phyloP scores from a whole-genome alignment of 176 grass and related monocot species.

The Calamus simplicifolius region DNA sequence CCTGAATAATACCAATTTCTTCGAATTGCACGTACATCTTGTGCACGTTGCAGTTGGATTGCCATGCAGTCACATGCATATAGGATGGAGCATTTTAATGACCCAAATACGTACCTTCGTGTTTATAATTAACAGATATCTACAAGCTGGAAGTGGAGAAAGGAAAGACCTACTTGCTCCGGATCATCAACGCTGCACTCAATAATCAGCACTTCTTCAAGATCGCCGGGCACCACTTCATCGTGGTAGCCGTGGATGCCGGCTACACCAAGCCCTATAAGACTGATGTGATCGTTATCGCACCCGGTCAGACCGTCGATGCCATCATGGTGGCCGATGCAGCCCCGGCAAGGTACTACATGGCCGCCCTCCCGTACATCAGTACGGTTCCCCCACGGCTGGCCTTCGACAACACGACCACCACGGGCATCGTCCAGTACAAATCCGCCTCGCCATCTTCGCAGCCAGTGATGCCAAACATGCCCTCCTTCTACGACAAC shows the following conservation, averaged over 20 bases:
- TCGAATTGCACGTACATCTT: no score
- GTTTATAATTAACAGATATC: slow-evolving; percentile 16
- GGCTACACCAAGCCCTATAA: slow-evolving; percentile 50
- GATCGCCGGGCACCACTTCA: slow-evolving; percentile 48
- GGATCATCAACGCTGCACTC: slow-evolving; percentile 73
- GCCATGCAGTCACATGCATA: no score
- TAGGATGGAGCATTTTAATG: no score
- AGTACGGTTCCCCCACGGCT: not conserved
- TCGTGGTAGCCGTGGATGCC: slow-evolving; percentile 55
- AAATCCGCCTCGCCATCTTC: not conserved
- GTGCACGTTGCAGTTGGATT: no score
- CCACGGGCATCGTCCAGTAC: slow-evolving; percentile 41
- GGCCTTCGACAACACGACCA: slow-evolving; percentile 16
- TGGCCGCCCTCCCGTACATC: slow-evolving; percentile 47
- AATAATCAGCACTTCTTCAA: slow-evolving; percentile 75
- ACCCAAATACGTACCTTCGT: no score
- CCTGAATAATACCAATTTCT: no score
- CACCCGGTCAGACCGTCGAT: slow-evolving; percentile 67
- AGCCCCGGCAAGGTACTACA: slow-evolving; percentile 34
- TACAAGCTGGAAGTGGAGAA: slow-evolving; percentile 34
- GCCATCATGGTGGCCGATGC: slow-evolving; percentile 48
- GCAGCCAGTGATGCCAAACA: slow-evolving; percentile 6
- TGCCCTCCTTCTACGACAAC: slow-evolving; percentile 31
- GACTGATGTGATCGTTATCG: slow-evolving; percentile 54
- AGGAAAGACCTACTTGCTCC: slow-evolving; percentile 43